These are phyloP conservation scores for Fraxinus cuspidata DNA, from an alignment of 257 asterid genomes.

Conservation along the genomic window DNA sequence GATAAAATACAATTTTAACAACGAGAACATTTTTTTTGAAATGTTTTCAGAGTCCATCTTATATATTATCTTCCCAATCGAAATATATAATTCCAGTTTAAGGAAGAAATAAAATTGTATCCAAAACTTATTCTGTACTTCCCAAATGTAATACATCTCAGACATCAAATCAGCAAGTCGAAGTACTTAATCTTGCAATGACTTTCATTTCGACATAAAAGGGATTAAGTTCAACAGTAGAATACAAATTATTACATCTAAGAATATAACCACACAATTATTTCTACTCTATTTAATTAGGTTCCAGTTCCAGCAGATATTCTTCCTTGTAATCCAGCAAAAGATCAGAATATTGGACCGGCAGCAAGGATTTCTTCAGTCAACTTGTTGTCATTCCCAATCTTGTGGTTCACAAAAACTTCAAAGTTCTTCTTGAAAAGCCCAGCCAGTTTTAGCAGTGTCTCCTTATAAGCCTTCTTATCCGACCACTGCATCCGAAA, in stretches of 20 bases:
- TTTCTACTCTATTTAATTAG: neutral
- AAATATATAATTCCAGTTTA: neutral
- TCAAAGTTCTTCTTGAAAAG: slow-evolving; percentile 86
- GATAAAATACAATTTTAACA: too few relatives aligned
- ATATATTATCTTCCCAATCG: neutral
- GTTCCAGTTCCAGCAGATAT: slow-evolving; percentile 14
- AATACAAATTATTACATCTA: neutral
- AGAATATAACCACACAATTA: neutral
- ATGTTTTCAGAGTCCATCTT: neutral
- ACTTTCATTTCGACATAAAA: neutral
- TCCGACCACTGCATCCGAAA: slow-evolving; percentile 70
- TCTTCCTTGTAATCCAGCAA: neutral
- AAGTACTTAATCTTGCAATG: neutral
- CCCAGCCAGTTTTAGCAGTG: slow-evolving; percentile 77
- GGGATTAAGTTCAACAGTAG: neutral
- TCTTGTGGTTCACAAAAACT: slow-evolving; percentile 71
- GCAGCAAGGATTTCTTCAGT: slow-evolving; percentile 87
- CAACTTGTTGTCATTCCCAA: slow-evolving; percentile 73
- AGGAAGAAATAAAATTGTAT: neutral
- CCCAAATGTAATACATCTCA: neutral
- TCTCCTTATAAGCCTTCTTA: slow-evolving; percentile 70
- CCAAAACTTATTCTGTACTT: neutral
- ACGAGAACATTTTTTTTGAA: neutral
- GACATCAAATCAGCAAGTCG: neutral
- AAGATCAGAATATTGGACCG: slow-evolving; percentile 72